phyloP scores from a whole-genome alignment of 176 grass and related monocot genomes.

The Urochloa ruziziensis region DNA sequence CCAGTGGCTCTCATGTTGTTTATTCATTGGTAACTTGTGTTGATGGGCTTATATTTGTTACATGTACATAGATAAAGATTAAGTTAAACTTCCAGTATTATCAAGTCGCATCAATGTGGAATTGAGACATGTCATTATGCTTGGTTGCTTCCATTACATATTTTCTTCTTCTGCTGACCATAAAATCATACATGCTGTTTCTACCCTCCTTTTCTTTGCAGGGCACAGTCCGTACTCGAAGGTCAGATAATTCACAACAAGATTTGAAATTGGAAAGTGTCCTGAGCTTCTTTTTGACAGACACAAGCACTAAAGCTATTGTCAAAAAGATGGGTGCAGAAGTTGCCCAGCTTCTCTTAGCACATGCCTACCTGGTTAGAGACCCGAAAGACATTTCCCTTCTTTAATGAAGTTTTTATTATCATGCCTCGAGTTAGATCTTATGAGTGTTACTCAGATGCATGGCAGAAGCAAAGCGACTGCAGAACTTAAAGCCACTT shows the following conservation, averaged over 20 bases:
- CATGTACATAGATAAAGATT: not conserved
- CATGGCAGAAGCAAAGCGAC: not conserved
- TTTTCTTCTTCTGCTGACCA: constrained; percentile 17
- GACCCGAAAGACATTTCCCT: not conserved
- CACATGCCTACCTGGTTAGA: constrained; percentile 84
- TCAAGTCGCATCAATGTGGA: constrained; percentile 5
- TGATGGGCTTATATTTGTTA: not conserved
- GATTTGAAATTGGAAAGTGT: constrained; percentile 59
- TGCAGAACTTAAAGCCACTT: constrained; percentile 5
- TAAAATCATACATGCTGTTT: constrained; percentile 13
- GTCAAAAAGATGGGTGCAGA: constrained; percentile 70
- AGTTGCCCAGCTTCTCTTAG: constrained; percentile 67
- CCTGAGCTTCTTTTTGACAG: constrained; percentile 62
- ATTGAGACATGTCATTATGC: not conserved
- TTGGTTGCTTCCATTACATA: not conserved
- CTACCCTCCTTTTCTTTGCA: constrained; percentile 32
- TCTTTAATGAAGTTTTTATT: not conserved
- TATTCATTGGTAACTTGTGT: not conserved
- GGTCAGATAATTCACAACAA: constrained; percentile 58
- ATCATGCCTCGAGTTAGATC: not conserved
- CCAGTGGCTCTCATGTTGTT: not conserved
- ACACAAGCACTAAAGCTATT: constrained; percentile 49
- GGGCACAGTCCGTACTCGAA: constrained; percentile 61
- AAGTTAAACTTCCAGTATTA: constrained; percentile 20
- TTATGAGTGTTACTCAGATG: not conserved